Percentiles rank a stretch among this genome's conserved stretches.
phyloP scores from a whole-genome alignment of 164 flowering plant genomes.

The Vitis vinifera region DNA sequence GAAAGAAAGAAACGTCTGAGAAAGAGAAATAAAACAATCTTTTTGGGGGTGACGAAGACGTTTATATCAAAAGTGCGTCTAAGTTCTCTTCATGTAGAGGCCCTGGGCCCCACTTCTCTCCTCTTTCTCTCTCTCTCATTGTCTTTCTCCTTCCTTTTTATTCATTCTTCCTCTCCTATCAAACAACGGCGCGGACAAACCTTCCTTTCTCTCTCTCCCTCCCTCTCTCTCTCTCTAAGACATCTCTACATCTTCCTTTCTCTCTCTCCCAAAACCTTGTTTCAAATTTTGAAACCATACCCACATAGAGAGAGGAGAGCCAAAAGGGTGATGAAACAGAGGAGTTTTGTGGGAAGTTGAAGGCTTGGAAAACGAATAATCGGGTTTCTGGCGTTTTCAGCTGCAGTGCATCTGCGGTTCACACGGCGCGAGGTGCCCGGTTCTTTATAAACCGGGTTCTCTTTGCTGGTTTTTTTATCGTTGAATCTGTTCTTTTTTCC shows the following conservation, averaged over 20 bases:
- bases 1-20: slow-evolving; percentile 5
- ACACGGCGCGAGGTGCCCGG: slow-evolving; percentile 15
- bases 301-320: too few relatives aligned
- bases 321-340: too few relatives aligned
- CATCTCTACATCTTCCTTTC: not conserved
- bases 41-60: slow-evolving; percentile 31
- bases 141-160: slow-evolving; percentile 9
- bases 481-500: not conserved
- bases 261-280: slow-evolving; percentile 2
- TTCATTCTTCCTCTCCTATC: slow-evolving; percentile 4
- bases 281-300: slow-evolving; percentile 8
- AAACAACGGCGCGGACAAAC: slow-evolving; percentile 37
- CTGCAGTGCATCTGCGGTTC: slow-evolving; percentile 9
- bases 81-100: slow-evolving; percentile 72
- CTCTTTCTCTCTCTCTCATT: not conserved
- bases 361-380: too few relatives aligned
- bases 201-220: not conserved
- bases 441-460: slow-evolving; percentile 5
- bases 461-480: not conserved
- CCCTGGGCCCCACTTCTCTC: slow-evolving; percentile 36
- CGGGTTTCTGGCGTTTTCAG: too few relatives aligned
- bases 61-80: slow-evolving; percentile 51
- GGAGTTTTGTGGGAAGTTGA: too few relatives aligned
- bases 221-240: not conserved
- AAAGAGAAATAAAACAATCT: slow-evolving; percentile 14